Base-by-base conservation (phyloP, 495 filamentous ascomycete species). In the Pseudevernia furfuracea region DNA sequence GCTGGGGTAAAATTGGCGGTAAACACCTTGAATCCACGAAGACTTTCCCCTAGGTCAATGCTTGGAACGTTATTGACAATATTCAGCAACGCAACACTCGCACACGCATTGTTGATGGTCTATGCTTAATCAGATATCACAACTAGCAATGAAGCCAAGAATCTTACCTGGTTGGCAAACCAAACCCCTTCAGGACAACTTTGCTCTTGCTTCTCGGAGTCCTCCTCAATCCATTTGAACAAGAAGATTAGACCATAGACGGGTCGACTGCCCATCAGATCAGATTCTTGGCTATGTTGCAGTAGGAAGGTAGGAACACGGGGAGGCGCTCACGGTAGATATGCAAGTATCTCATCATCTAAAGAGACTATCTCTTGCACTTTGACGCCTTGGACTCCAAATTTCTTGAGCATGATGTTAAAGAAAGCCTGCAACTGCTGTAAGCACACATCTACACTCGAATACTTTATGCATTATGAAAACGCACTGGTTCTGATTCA, bases 91-190 rank as follows among this genome's bases (percentile, higher is more conserved):
- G 94, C 93, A 25, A 96, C 84, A 36, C 89, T 92, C 21, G 90
- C 93, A 74, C 94, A 98, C 19, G 90, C 85, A 76, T 94, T 94
- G 36, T 82, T 79, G 4, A 85, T 84, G 0, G 89, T 90, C 89
- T 92, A 64, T 14, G 4, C 17, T 48, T 2, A 28, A 4, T 58
- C 30, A 64, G 62, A 34, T 39, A 10, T 44, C 12, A 48, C 17
- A 37, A 56, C 36, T 12, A 46, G 21, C 21, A 38, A 30, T 58
- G 15, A 21, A 34, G 11, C 34, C 52, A 55, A 17, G 39, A 17
- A 55, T 15, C 10, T 32, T 55, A 90, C 89, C 77, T 97, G 94
- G 69, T 96, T 97, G 19, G 91, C 91, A 75, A 97, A 97, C 94
- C 94, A 98, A 37, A 96, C 74, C 9, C 86, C 78, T 23, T 85